phyloP scores from a whole-genome alignment of 1,139 yeast genomes.

The Magnusiomyces sp. region DNA sequence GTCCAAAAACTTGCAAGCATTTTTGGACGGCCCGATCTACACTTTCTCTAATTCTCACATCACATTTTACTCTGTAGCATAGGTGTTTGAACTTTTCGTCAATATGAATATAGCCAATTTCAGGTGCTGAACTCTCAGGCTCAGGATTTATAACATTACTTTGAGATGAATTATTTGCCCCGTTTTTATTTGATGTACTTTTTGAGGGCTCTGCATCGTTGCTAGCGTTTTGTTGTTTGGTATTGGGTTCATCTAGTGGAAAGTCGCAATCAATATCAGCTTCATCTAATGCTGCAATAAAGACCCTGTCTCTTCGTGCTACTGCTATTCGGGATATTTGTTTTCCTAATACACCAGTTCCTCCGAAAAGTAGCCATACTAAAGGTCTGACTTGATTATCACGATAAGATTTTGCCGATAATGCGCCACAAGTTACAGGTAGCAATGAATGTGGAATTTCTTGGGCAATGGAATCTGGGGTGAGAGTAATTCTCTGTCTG shows the following conservation, averaged over 20 bases:
- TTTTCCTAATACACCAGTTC: slow-evolving; percentile 14
- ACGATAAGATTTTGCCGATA: slow-evolving; percentile 10
- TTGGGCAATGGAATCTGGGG: slow-evolving; percentile 7
- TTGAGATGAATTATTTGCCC: not conserved
- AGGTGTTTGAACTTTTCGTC: slow-evolving; percentile 9
- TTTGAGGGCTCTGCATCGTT: not conserved
- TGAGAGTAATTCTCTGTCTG: not conserved
- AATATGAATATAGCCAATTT: slow-evolving; percentile 4
- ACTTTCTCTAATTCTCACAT: slow-evolving; percentile 12
- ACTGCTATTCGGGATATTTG: slow-evolving; percentile 12
- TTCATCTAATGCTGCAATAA: slow-evolving; percentile 15
- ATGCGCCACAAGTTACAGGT: slow-evolving; percentile 12
- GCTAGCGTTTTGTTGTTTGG: not conserved
- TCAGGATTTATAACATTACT: not conserved
- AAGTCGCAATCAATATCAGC: slow-evolving; percentile 3
- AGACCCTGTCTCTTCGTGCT: slow-evolving; percentile 12
- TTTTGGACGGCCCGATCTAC: slow-evolving; percentile 12
- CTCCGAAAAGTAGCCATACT: slow-evolving; percentile 15
- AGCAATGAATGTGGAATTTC: slow-evolving; percentile 11
- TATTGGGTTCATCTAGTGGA: not conserved
- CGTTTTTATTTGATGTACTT: not conserved
- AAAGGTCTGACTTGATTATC: slow-evolving; percentile 10
- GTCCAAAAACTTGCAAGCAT: slow-evolving; percentile 11
- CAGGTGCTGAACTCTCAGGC: not conserved
- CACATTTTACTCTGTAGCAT: slow-evolving; percentile 13